Evolutionary conservation across 768 basidiomycete species (phyloP).

Genomic region (Cantharellus cinnabarinus): DNA sequence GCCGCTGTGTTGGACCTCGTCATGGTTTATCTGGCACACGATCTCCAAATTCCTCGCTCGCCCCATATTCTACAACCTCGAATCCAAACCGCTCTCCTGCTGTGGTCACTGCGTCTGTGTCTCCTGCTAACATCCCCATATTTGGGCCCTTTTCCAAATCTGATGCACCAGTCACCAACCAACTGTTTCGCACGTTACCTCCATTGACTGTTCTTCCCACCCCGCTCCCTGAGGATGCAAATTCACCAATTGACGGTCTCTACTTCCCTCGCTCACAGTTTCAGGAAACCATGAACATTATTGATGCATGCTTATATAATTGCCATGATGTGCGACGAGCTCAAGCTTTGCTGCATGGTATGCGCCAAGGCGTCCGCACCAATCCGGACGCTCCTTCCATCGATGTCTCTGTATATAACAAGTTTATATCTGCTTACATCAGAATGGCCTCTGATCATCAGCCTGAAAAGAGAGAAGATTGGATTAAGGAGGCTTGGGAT

Average conservation of each 20-base stretch:
- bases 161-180: not conserved
- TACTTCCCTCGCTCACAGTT: conserved; percentile 46
- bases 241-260: conserved; percentile 22
- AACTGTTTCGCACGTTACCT: not conserved
- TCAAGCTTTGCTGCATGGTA: conserved; percentile 42
- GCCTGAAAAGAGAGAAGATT: conserved; percentile 23
- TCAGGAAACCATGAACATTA: conserved; percentile 51
- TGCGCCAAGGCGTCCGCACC: conserved; percentile 22
- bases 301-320: conserved; percentile 66
- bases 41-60: no score
- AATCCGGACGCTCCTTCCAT: conserved; percentile 25
- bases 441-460: conserved; percentile 34
- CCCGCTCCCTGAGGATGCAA: conserved; percentile 34
- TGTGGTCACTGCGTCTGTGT: no score
- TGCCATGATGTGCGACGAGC: conserved; percentile 61
- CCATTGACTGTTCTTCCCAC: conserved; percentile 41
- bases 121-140: no score
- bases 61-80: no score
- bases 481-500: conserved; percentile 48
- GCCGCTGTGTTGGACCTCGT: no score
- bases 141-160: no score
- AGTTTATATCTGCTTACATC: conserved; percentile 44
- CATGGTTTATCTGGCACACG: no score
- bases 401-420: conserved; percentile 34
- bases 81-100: no score